phyloP scores from a whole-genome alignment of 2,329 filamentous ascomycete genomes.

The Gremmenia infestans region DNA sequence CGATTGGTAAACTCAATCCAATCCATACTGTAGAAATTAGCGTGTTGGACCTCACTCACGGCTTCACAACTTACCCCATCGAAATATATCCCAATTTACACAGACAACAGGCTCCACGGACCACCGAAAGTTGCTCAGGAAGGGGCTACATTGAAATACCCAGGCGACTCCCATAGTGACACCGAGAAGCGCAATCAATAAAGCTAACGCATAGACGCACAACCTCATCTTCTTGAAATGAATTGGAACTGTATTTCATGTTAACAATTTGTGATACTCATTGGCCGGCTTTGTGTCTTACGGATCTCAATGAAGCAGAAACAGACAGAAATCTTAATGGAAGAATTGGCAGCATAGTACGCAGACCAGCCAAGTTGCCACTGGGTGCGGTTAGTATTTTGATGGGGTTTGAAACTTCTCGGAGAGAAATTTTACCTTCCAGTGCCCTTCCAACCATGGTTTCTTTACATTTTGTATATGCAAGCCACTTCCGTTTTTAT shows the following conservation, averaged over 20 bases:
- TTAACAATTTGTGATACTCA: background rate
- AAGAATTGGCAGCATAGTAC: conserved; percentile 26
- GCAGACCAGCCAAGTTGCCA: conserved; percentile 25
- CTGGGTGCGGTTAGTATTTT: background rate
- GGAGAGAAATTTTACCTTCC: conserved; percentile 17
- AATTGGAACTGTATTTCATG: conserved; percentile 18
- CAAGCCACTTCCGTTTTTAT: conserved; percentile 26
- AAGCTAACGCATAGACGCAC: conserved; percentile 22
- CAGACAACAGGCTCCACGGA: conserved; percentile 19
- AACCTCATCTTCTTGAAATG: conserved; percentile 21
- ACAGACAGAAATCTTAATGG: conserved; percentile 29
- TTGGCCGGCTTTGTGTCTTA: conserved; percentile 12
- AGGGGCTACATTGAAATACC: conserved; percentile 25
- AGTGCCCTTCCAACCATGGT: conserved; percentile 23
- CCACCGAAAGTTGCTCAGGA: conserved; percentile 27
- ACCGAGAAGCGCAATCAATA: conserved; percentile 24
- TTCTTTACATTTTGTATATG: conserved; percentile 24
- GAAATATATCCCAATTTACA: conserved; percentile 27
- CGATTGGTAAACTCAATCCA: conserved; percentile 25
- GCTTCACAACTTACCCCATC: conserved; percentile 22
- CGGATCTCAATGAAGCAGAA: conserved; percentile 29
- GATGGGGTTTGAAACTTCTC: background rate
- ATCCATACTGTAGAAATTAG: conserved; percentile 24
- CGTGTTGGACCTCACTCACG: background rate
- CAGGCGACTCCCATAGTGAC: conserved; percentile 19